Percentiles rank a stretch among this genome's conserved stretches.
phyloP scores from a whole-genome alignment of 345 rosid species.

The Syzygium grande region DNA sequence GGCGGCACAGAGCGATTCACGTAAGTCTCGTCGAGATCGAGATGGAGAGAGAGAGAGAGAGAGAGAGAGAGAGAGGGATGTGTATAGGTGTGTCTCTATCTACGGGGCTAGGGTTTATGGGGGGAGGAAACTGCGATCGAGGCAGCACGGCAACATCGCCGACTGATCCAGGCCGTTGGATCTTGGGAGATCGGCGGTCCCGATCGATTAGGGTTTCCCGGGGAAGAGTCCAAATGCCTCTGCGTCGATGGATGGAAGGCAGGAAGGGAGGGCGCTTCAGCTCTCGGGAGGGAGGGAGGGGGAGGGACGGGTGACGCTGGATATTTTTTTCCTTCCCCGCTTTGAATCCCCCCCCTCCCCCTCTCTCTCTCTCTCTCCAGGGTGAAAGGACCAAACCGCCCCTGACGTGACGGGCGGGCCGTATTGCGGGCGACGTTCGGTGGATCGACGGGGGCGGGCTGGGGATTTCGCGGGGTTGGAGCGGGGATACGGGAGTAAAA shows the following conservation, averaged over 20 bases:
- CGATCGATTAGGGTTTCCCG: conserved; percentile 13
- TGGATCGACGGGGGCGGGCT: not conserved
- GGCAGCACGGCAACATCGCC: not conserved
- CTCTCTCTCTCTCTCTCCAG: not conserved
- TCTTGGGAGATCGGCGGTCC: conserved; percentile 11
- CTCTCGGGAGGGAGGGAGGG: not conserved
- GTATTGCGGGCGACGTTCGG: not conserved
- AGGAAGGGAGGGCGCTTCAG: not conserved
- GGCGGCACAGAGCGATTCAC: conserved; percentile 17
- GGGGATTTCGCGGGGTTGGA: not conserved
- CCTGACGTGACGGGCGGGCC: not conserved
- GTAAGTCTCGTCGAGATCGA: conserved; percentile 14
- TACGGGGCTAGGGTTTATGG: conserved; percentile 65
- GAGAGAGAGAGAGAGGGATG: not conserved
- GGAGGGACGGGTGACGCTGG: not conserved
- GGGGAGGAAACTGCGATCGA: conserved; percentile 8
- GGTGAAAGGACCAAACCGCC: not conserved
- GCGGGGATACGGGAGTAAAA: not conserved
- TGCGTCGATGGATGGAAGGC: not conserved
- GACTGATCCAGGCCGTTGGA: conserved; percentile 28
- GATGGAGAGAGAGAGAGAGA: not conserved
- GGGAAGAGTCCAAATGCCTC: conserved; percentile 9
- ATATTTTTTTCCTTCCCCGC: not conserved
- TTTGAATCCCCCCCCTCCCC: not conserved
- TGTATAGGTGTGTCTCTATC: not conserved